Evolutionary conservation across 2,329 filamentous ascomycete species (phyloP).

Genomic region (Blumeria hordei): DNA sequence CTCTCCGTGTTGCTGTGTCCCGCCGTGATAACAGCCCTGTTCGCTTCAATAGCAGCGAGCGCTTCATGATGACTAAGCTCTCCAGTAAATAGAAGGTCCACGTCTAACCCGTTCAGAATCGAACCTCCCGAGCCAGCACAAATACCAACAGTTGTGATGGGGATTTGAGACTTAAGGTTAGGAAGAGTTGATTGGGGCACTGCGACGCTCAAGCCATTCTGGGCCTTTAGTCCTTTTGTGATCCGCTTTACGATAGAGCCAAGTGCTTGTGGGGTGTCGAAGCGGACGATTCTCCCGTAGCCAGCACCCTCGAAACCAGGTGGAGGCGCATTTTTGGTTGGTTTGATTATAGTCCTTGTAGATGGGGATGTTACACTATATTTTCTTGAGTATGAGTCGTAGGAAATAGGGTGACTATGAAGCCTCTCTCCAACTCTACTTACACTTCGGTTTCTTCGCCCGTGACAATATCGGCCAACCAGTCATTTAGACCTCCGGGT

Average conservation of each 20-base stretch:
- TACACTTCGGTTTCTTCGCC: conserved; percentile 1
- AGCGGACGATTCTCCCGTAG: conserved; percentile 15
- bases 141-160: conserved; percentile 50
- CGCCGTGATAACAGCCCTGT: conserved; percentile 57
- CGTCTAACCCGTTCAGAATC: conserved; percentile 43
- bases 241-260: conserved; percentile 9
- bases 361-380: background rate
- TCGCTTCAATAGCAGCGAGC: conserved; percentile 61
- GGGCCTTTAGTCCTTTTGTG: conserved; percentile 4
- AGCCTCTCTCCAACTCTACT: background rate
- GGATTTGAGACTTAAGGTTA: conserved; percentile 8
- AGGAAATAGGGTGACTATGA: too few species aligned
- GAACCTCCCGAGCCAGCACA: conserved; percentile 75
- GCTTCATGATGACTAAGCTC: conserved; percentile 89
- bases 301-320: conserved; percentile 12
- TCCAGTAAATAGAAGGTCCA: conserved; percentile 71
- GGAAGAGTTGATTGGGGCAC: conserved; percentile 11
- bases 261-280: conserved; percentile 9
- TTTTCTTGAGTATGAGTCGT: too few species aligned
- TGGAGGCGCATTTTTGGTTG: conserved; percentile 6
- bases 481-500: conserved; percentile 67
- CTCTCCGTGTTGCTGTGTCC: conserved; percentile 90
- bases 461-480: conserved; percentile 71
- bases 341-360: conserved; percentile 10
- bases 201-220: conserved; percentile 10